A percentile compares a stretch with the other conserved stretches of the same genome.
Evolutionary conservation across 768 basidiomycete genomes (phyloP).

Genomic region (Leccinellum luteum): DNA sequence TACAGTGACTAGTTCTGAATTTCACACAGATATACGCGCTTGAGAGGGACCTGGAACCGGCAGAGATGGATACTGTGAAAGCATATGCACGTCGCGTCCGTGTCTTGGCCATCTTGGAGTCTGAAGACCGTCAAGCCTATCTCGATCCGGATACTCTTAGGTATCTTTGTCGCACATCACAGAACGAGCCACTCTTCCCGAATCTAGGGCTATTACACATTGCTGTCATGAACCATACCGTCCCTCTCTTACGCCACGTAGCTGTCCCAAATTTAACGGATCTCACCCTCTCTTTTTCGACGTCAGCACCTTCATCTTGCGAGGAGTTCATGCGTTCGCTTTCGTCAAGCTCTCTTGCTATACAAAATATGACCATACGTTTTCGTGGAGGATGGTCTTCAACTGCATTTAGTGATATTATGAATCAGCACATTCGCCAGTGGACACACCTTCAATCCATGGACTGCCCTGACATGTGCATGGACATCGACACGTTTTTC

Average conservation of each 20-base stretch:
- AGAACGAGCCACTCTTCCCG: background rate
- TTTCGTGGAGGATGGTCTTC: background rate
- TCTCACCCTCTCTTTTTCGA: background rate
- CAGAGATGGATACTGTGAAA: background rate
- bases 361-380: background rate
- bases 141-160: too few relatives aligned
- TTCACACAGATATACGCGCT: too few relatives aligned
- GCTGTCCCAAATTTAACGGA: background rate
- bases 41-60: background rate
- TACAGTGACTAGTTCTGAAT: too few relatives aligned
- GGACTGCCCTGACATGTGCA: background rate
- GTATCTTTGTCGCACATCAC: background rate
- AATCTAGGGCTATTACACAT: background rate
- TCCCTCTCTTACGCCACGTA: background rate
- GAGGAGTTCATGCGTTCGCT: background rate
- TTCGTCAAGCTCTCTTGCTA: background rate
- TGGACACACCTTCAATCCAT: background rate
- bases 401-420: background rate
- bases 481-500: background rate
- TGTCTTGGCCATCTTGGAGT: background rate
- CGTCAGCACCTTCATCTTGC: background rate
- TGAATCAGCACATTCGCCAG: background rate
- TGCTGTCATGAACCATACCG: background rate
- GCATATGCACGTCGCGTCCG: background rate
- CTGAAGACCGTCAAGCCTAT: too few relatives aligned